Conservation (phyloP, 371 early-diverging fungal genomes). For the Sporodiniella umbellata region DNA sequence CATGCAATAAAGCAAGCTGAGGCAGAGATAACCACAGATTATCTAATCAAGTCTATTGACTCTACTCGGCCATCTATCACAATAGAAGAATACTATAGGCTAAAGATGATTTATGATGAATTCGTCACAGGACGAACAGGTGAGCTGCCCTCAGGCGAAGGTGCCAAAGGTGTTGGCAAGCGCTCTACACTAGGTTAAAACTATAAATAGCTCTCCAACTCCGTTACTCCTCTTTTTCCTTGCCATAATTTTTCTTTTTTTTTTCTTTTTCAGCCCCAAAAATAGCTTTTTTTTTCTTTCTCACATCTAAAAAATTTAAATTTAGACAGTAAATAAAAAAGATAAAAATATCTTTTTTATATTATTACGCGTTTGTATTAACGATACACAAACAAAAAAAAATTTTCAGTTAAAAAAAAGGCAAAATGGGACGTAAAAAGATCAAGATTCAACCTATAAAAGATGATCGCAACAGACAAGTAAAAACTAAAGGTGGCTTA, state of each 20-base stretch:
- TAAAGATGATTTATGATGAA: conserved; percentile 61
- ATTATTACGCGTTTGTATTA: conserved; percentile 2
- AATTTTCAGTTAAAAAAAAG: not conserved
- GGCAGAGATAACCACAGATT: conserved; percentile 46
- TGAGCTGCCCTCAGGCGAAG: conserved; percentile 63
- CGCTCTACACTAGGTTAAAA: conserved; percentile 57
- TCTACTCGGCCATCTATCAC: conserved; percentile 66
- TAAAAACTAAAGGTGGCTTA: conserved; percentile 19
- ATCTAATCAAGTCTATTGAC: conserved; percentile 60
- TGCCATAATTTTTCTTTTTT: not conserved
- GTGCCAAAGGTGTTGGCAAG: conserved; percentile 66
- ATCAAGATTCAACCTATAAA: conserved; percentile 93
- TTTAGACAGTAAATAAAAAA: conserved; percentile 2
- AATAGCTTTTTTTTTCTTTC: not conserved
- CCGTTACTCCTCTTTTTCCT: conserved; percentile 3
- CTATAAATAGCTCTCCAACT: conserved; percentile 9
- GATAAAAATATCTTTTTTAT: conserved; percentile 3
- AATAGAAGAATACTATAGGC: conserved; percentile 53
- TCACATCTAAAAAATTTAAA: conserved; percentile 1
- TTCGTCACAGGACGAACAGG: conserved; percentile 68
- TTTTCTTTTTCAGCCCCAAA: not conserved
- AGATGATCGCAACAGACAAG: conserved; percentile 94
- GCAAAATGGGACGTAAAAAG: conserved; percentile 91
- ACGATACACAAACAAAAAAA: conserved; percentile 3
- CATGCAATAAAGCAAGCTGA: conserved; percentile 11